These are phyloP conservation scores for Hemileccinum rubropunctum DNA, from an alignment of 768 basidiomycete genomes.

Conservation along the genomic window DNA sequence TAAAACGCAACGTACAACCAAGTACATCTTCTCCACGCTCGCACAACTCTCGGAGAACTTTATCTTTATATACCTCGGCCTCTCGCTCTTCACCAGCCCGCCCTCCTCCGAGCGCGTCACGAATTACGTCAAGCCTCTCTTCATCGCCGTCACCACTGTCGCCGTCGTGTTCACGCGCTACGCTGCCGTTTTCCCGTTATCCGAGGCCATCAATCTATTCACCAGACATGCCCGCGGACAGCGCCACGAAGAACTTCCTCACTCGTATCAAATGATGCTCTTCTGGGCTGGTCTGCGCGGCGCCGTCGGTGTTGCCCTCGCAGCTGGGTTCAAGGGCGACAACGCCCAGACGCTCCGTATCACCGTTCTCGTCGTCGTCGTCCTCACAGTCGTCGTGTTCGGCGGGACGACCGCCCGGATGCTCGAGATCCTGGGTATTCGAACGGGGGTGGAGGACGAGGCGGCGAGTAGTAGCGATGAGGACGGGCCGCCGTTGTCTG, in stretches of 20 bases:
- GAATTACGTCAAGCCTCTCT: slow-evolving; percentile 90
- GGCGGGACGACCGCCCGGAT: slow-evolving; percentile 97
- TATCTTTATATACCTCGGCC: slow-evolving; percentile 98
- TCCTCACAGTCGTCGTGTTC: slow-evolving; percentile 90
- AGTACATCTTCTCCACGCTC: slow-evolving; percentile 93
- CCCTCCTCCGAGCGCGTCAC: slow-evolving; percentile 75
- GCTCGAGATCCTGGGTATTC: slow-evolving; percentile 95
- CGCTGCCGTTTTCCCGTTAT: slow-evolving; percentile 92
- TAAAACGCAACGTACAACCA: slow-evolving; percentile 88
- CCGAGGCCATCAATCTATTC: slow-evolving; percentile 93
- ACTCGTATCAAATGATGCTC: slow-evolving; percentile 99
- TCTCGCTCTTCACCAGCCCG: slow-evolving; percentile 90
- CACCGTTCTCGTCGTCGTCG: slow-evolving; percentile 94
- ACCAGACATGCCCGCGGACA: slow-evolving; percentile 81
- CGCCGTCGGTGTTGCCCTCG: slow-evolving; percentile 96
- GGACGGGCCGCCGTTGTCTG: slow-evolving; percentile 30
- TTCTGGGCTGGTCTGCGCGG: slow-evolving; percentile 98
- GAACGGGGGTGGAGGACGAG: slow-evolving; percentile 94
- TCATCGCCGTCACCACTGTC: slow-evolving; percentile 89
- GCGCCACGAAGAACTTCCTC: slow-evolving; percentile 86
- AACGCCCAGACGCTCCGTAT: slow-evolving; percentile 89
- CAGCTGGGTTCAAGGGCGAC: slow-evolving; percentile 91
- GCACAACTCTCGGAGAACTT: slow-evolving; percentile 97
- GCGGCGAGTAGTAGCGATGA: slow-evolving; percentile 60
- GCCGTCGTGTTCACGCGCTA: slow-evolving; percentile 95